Evolutionary conservation across 352 stramenopile species (phyloP), one percentile per base, ranked within the genome.

Genomic region (Pythium aquatile): DNA sequence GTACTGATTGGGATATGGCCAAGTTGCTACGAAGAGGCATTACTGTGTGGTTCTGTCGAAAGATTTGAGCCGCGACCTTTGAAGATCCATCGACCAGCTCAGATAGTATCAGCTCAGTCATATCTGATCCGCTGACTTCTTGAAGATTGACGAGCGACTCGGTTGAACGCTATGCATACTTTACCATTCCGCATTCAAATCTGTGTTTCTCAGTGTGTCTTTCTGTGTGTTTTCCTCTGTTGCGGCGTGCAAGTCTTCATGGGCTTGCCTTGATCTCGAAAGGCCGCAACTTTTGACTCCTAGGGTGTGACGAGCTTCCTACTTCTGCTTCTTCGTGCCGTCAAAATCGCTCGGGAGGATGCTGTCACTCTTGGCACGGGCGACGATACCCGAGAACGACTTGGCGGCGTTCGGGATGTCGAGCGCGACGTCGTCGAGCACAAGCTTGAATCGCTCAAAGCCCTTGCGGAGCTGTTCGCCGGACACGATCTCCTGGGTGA

Each of bases 401-500:
- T 52, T 67, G 1, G 56, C 28, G 11, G 72, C 72, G 13, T 65
- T 69, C 5, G 72, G 72, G 24, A 79, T 74, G 58, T 79, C 72
- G 24, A 79, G 63, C 37, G 63, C 61, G 20, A 91, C 69, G 67
- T 94, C 64, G 70, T 82, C 59, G 64, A 83, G 17, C 72, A 93
- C 69, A 71, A 93, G 59, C 65, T 89, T 90, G 58, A 96, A 90
- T 59, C 81, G 77, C 74, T 92, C 81, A 61, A 96, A 92, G 48
- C 87, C 87, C 68, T 96, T 96, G 49, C 77, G 64, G 33, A 96
- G 63, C 62, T 96, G 87, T 17, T 72, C 62, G 13, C 61, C 57
- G 8, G 74, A 79, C 11, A 82, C 72, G 49, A 82, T 77, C 37
- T 82, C 74, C 51, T 82, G 71, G 14, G 65, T 73, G 11, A 83